Evolutionary conservation across 2,329 filamentous ascomycete species (phyloP).

Genomic region (Cladophialophora bantiana): DNA sequence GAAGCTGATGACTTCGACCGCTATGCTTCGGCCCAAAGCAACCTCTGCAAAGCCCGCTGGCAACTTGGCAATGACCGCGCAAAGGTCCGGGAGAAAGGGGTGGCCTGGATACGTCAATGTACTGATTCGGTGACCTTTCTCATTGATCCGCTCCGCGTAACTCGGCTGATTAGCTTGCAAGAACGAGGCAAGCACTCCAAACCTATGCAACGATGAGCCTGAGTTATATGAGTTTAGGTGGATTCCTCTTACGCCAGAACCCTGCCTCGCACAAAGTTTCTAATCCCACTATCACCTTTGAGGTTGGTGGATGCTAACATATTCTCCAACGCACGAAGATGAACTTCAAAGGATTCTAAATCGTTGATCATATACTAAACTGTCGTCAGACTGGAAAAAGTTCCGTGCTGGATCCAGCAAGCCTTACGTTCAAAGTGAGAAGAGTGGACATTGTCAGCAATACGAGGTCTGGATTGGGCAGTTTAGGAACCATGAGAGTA

Average conservation of each 20-base stretch:
- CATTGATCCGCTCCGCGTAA: constrained; percentile 31
- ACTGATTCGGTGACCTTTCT: constrained; percentile 31
- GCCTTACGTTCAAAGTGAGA: constrained; percentile 30
- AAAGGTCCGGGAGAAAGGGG: constrained; percentile 28
- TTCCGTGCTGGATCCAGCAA: not conserved
- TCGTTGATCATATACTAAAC: constrained; percentile 34
- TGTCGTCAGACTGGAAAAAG: not conserved
- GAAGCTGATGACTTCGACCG: constrained; percentile 31
- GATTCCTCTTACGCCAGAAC: constrained; percentile 21
- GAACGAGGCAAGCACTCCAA: constrained; percentile 31
- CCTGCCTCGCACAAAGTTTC: constrained; percentile 29
- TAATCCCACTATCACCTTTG: constrained; percentile 14
- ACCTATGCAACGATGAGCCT: constrained; percentile 8
- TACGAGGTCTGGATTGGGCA: constrained; percentile 13
- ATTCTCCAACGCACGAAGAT: constrained; percentile 29
- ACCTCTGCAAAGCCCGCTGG: constrained; percentile 30
- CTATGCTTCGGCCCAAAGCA: constrained; percentile 24
- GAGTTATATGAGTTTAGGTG: not conserved
- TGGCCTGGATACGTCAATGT: constrained; percentile 29
- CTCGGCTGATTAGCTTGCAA: constrained; percentile 28
- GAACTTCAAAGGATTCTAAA: constrained; percentile 26
- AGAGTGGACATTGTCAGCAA: constrained; percentile 32
- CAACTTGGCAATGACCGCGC: constrained; percentile 25
- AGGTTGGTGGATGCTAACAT: constrained; percentile 9
- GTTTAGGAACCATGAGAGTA: constrained; percentile 6